Evolutionary conservation across 257 asterid genomes (phyloP), one percentile per base, ranked within the genome.

Genomic region (Nicotiana obtusifolia): DNA sequence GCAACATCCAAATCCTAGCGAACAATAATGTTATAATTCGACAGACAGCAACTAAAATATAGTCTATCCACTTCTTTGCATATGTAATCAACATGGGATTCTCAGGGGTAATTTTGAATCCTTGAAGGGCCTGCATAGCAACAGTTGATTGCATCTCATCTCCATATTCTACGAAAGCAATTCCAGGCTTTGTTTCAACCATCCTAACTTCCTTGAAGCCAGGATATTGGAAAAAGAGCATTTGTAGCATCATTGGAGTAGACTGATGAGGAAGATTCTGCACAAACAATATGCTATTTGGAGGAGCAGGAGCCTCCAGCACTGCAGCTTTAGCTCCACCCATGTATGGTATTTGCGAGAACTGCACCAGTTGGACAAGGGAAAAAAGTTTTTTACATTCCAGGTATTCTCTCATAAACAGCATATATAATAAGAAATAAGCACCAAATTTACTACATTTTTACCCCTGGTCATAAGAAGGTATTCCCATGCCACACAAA

Each of bases 171-270:
- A 96, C 91, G 66, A 96, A 96, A 75, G 99, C 95, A 81, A 96
- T 96, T 77, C 99, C 99, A 2, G 98, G 99, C 86, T 94, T 96
- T 10, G 98, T 92, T 84, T 96, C 99, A 17, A 96, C 79, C 98
- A 94, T 96, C 86, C 99, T 78, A 81, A 94, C 98, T 90, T 96
- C 98, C 89, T 94, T 96, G 80, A 94, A 96, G 28, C 99, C 98
- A 5, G 94, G 88, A 80, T 89, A 90, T 76, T 94, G 98, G 73
- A 92, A 89, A 88, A 92, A 96, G 77, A 96, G 92, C 99, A 96
- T 94, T 86, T 96, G 99, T 77, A 96, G 92, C 98, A 93, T 94
- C 93, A 96, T 91, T 20, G 98, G 88, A 28, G 97, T 96, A 69
- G 99, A 87, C 86, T 94, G 97, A 82, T 93, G 99, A 61, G 98